These are phyloP conservation scores for Torulaspora quercuum DNA, from an alignment of 805 yeast genomes.

Conservation along the genomic window DNA sequence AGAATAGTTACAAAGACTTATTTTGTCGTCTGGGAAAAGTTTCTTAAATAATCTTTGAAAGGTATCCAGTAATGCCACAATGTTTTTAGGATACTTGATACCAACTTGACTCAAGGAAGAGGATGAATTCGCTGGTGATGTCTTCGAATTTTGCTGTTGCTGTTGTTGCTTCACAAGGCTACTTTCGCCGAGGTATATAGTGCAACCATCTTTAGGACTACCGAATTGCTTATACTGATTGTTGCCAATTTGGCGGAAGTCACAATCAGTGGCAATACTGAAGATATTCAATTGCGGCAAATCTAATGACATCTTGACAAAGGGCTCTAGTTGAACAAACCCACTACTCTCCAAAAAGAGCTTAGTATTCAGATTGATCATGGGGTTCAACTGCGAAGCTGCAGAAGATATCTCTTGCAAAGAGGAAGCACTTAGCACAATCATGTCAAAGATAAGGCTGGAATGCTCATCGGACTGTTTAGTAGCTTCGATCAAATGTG, in stretches of 20 bases:
- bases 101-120: constrained; percentile 7
- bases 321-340: constrained; percentile 68
- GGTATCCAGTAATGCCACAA: constrained; percentile 26
- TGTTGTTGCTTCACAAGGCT: constrained; percentile 16
- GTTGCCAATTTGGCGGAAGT: constrained; percentile 43
- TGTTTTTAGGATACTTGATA: constrained; percentile 23
- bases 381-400: constrained; percentile 38
- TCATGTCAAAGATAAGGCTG: constrained; percentile 39
- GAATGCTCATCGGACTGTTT: constrained; percentile 9
- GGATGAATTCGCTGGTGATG: constrained; percentile 12
- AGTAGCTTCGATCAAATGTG: constrained; percentile 16
- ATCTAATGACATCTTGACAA: constrained; percentile 48
- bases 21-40: constrained; percentile 38
- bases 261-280: constrained; percentile 62
- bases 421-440: constrained; percentile 47
- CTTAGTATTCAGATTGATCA: constrained; percentile 45
- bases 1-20: constrained; percentile 35
- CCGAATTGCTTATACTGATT: constrained; percentile 35
- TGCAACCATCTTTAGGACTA: constrained; percentile 40
- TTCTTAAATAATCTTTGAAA: constrained; percentile 34
- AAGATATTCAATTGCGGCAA: constrained; percentile 41
- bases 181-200: constrained; percentile 44
- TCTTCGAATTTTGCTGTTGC: constrained; percentile 11
- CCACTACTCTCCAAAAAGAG: constrained; percentile 68
- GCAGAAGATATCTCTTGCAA: constrained; percentile 49